Evolutionary conservation across 2,329 filamentous ascomycete genomes (phyloP), one percentile per base, ranked within the genome.

Genomic region (Ophiocordyceps sinensis): DNA sequence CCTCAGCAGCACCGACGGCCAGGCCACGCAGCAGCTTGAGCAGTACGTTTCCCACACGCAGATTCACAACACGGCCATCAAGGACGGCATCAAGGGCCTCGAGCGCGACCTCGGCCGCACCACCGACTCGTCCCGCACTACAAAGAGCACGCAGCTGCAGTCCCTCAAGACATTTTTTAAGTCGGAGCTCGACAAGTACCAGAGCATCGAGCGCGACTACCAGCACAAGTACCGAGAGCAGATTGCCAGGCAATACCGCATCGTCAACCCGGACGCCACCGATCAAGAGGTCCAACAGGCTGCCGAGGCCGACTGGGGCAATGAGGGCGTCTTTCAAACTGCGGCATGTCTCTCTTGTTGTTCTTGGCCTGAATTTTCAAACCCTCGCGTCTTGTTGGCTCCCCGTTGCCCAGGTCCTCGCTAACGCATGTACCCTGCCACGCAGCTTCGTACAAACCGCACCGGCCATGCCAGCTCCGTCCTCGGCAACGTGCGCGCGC

Each of bases 291-390:
- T 88, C 3, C 65, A 71, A 38, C 67, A 84, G 57, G 82, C 82
- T 4, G 67, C 77, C 21, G 70, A 84, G 50, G 68, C 76, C 41
- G 79, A 87, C 56, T 84, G 82, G 79, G 77, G 79, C 41, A 75
- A 83, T 44, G 80, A 88, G 64, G 81, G 82, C 53, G 79, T 91
- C 42, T 91, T 89, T 66, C 81, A 87, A 61, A 81, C 78, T 43
- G 84, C 84, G 44, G 84, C 89, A 71, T 60, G 77, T 70, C 40
- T 46, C 8, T 13, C 4, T 14, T 40, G 19, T 4, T 19, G 19
- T 19, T n/a, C n/a, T n/a, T 19, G 19, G 19, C 19, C 19, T 19
- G 9, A 26, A 9, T 32, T 42, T 37, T 23, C 40, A 2, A 7
- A 26, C 23, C 29, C 11, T 37, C 28, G 14, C 32, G 9, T 34